A percentile compares a stretch with the other conserved stretches of the same genome.
Conservation (phyloP, 495 filamentous ascomycete species). For the Tuber melanosporum region DNA sequence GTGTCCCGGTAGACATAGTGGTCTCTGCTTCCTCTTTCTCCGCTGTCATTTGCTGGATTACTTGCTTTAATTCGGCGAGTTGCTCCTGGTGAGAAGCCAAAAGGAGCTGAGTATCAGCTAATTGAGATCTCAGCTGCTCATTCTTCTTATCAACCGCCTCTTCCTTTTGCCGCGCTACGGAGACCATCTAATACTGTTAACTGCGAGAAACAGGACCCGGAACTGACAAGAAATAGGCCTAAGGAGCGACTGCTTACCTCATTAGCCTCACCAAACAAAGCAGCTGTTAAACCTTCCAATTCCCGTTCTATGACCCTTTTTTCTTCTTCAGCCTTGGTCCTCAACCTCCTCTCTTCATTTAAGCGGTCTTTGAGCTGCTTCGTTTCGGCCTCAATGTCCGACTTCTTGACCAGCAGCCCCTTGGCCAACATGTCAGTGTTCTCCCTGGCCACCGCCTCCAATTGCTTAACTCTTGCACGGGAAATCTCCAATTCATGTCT, state of each 20-base stretch:
- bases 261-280: constrained; percentile 93
- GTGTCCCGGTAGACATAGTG: constrained; percentile 58
- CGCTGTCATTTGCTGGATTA: constrained; percentile 79
- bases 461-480: constrained; percentile 56
- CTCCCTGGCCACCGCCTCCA: constrained; percentile 63
- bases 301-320: constrained; percentile 73
- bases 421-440: constrained; percentile 65
- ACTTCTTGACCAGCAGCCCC: constrained; percentile 63
- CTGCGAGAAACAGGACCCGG: constrained; percentile 4
- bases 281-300: constrained; percentile 79
- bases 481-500: constrained; percentile 77
- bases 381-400: constrained; percentile 63
- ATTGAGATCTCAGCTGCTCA: constrained; percentile 67
- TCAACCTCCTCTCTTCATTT: constrained; percentile 55
- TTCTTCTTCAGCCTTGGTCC: constrained; percentile 58
- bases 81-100: constrained; percentile 89
- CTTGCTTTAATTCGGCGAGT: constrained; percentile 77
- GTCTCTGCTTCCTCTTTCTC: constrained; percentile 62
- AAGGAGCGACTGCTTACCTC: constrained; percentile 47
- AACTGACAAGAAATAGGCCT: constrained; percentile 3
- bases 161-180: constrained; percentile 65
- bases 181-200: constrained; percentile 65
- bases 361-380: constrained; percentile 61
- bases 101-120: constrained; percentile 78
- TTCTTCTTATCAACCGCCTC: constrained; percentile 71